A percentile compares a stretch with the other conserved stretches of the same genome.
Evolutionary conservation across 1,284 basidiomycete genomes (phyloP).

Genomic region (Coriolopsis trogii): DNA sequence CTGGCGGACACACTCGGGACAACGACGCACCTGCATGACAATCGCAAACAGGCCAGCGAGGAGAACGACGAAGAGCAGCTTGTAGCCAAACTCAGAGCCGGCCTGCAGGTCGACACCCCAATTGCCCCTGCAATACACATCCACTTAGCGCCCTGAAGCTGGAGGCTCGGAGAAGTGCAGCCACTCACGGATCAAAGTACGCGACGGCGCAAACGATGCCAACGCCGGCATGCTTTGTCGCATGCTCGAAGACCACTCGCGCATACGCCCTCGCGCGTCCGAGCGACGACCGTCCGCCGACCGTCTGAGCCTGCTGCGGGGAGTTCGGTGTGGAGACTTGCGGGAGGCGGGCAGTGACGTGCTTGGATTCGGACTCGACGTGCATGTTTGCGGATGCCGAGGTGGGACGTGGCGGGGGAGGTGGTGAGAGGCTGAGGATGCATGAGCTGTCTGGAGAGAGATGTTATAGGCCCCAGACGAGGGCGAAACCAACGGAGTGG

Average conservation of each 20-base stretch:
- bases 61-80: conserved; percentile 85
- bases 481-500: conserved; percentile 24
- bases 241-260: conserved; percentile 38
- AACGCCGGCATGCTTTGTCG: conserved; percentile 48
- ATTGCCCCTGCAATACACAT: conserved; percentile 55
- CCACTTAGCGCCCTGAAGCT: neutral
- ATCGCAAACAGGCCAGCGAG: conserved; percentile 85
- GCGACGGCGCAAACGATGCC: conserved; percentile 56
- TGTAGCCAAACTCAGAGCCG: conserved; percentile 81
- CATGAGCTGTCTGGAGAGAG: conserved; percentile 16
- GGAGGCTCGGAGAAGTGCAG: neutral
- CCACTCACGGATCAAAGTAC: conserved; percentile 56
- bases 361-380: neutral
- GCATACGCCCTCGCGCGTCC: conserved; percentile 3
- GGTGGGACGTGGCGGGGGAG: conserved; percentile 5
- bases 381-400: conserved; percentile 5
- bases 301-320: neutral
- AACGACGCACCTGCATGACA: conserved; percentile 64
- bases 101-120: conserved; percentile 80
- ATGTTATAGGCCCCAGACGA: neutral
- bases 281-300: neutral
- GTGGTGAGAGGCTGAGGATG: conserved; percentile 4
- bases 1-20: neutral
- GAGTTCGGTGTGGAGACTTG: neutral
- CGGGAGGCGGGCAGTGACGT: neutral